phyloP scores from a whole-genome alignment of 208 protist genomes.

The Leishmania turanica region DNA sequence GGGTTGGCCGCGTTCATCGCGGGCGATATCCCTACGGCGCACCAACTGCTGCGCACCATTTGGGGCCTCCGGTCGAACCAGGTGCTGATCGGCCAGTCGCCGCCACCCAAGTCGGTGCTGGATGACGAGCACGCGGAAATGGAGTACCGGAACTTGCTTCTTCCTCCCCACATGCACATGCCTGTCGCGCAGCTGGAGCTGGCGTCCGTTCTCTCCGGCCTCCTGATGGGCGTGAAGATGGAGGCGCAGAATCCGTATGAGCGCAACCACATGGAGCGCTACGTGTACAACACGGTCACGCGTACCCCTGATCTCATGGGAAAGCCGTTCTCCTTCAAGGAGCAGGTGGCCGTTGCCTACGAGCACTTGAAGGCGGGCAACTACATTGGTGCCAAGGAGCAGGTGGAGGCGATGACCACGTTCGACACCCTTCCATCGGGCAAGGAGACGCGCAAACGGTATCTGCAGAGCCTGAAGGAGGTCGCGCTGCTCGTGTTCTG shows the following conservation, averaged over 20 bases:
- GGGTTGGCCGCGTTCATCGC: slow-evolving; percentile 79
- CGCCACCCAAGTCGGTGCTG: slow-evolving; percentile 37
- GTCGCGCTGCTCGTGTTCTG: slow-evolving; percentile 81
- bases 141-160: slow-evolving; percentile 58
- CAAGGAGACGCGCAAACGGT: slow-evolving; percentile 46
- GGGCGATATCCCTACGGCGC: slow-evolving; percentile 61
- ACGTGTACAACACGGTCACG: slow-evolving; percentile 72
- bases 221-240: slow-evolving; percentile 69
- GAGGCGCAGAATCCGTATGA: slow-evolving; percentile 88
- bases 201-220: slow-evolving; percentile 75
- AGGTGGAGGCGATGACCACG: slow-evolving; percentile 64
- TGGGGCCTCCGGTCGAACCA: slow-evolving; percentile 61
- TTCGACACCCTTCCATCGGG: slow-evolving; percentile 66
- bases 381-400: slow-evolving; percentile 54
- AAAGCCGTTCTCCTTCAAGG: slow-evolving; percentile 63
- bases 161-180: slow-evolving; percentile 66
- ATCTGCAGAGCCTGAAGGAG: slow-evolving; percentile 69
- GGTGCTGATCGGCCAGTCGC: slow-evolving; percentile 67
- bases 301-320: slow-evolving; percentile 54
- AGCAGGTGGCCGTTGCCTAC: slow-evolving; percentile 71
- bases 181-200: slow-evolving; percentile 71
- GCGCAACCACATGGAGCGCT: slow-evolving; percentile 56
- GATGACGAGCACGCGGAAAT: slow-evolving; percentile 55
- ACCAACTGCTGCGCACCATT: slow-evolving; percentile 62
- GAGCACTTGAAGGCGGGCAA: slow-evolving; percentile 72